Evolutionary conservation across 441 rosid genomes (phyloP), one percentile per base, ranked within the genome.

Genomic region (Codiaeum variegatum): DNA sequence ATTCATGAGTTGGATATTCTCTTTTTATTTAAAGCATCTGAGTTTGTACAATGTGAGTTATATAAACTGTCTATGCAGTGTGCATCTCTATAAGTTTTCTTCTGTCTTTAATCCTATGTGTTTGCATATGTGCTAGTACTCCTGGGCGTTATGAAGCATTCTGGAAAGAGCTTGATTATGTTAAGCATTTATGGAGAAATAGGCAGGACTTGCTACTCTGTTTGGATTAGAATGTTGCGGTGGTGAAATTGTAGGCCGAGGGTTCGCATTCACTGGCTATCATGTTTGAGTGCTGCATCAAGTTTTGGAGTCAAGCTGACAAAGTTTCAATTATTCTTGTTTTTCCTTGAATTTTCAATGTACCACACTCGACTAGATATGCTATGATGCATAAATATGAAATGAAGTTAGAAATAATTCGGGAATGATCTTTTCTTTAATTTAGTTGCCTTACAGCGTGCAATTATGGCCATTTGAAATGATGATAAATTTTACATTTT

Each of bases 161-260:
- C 67, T 81, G 87, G 92, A 89, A 89, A 83, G 94, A 91, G 75
- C 60, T 88, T 59, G 94, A 89, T 71, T 77, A 78, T 63, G 77
- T 80, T 24, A 84, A 86, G 85, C 63, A 40, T 18, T 26, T 85
- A 29, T 85, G 88, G 90, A 91, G 84, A 84, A 83, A 82, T 83
- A 79, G 83, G 76, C 70, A 80, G 4, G 88, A 80, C 58, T 89
- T 28, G 94, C 85, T 58, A 88, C 94, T 24, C 75, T 91, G 76
- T 88, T 91, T 78, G 94, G 97, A 67, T 81, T 91, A 4, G 97
- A 91, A 79, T 88, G 91, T 66, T 91, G 97, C 40, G 92, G 89
- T 13, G 97, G 97, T 32, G 94, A 91, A 81, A 89, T 91, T 29
- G 81, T 85, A 29, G 90, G 90, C 52, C 81, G 90, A 74, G 90